Conservation (phyloP, 257 asterid species). For the Paulownia fortunei region DNA sequence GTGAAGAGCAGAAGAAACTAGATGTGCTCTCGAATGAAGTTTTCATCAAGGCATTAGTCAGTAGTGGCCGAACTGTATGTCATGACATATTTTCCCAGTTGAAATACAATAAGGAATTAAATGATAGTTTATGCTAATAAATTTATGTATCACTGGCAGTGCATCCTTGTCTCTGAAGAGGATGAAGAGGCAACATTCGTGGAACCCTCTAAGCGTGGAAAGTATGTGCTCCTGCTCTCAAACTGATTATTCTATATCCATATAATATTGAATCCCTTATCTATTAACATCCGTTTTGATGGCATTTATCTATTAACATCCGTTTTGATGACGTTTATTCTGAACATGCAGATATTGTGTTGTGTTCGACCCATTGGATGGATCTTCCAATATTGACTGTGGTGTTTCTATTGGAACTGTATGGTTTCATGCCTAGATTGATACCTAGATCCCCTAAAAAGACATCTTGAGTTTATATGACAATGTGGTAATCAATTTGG, state of each 20-base stretch:
- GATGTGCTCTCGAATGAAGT: constrained; percentile 96
- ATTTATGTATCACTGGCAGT: constrained; percentile 51
- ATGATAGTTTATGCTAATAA: background rate
- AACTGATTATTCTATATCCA: background rate
- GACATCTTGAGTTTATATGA: background rate
- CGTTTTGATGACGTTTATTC: background rate
- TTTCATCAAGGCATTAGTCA: constrained; percentile 87
- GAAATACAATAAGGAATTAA: background rate
- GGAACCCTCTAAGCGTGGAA: constrained; percentile 80
- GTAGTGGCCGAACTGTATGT: constrained; percentile 96
- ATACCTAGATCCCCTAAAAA: background rate
- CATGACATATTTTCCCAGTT: background rate
- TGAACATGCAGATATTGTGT: constrained; percentile 76
- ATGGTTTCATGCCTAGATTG: constrained; percentile 32
- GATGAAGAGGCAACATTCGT: constrained; percentile 92
- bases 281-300: background rate
- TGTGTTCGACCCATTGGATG: constrained; percentile 96
- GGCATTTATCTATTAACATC: background rate
- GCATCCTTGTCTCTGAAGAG: constrained; percentile 97
- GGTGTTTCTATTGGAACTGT: constrained; percentile 98
- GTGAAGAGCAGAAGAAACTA: constrained; percentile 96
- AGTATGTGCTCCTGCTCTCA: constrained; percentile 49
- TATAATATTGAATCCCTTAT: background rate
- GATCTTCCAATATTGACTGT: constrained; percentile 98
- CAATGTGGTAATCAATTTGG: background rate